These are phyloP conservation scores for Gynostemma pentaphyllum DNA, from an alignment of 306 rosid species.

Conservation along the genomic window DNA sequence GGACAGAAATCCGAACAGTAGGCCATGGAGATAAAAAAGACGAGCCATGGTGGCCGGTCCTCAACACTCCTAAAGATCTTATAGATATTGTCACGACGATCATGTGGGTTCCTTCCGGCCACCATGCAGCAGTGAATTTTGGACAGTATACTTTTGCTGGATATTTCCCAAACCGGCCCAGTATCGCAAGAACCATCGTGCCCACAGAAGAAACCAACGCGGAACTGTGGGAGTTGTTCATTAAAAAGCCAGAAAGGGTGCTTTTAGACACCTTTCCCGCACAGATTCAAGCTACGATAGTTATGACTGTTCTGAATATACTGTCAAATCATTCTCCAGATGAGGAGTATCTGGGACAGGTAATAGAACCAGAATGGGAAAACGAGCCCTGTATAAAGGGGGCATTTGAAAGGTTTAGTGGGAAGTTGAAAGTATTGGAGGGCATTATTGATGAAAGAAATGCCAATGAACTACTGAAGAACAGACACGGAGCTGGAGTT, in stretches of 20 bases:
- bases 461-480: constrained; percentile 28
- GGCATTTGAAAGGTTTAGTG: constrained; percentile 43
- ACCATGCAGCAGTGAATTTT: constrained; percentile 68
- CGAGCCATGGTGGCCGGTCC: constrained; percentile 62
- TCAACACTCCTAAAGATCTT: constrained; percentile 36
- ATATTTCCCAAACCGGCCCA: constrained; percentile 57
- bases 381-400: constrained; percentile 32
- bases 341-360: constrained; percentile 62
- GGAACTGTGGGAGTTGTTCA: constrained; percentile 27
- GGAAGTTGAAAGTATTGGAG: constrained; percentile 31
- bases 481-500: constrained; percentile 68
- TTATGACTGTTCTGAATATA: constrained; percentile 46
- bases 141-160: constrained; percentile 54
- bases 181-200: constrained; percentile 47
- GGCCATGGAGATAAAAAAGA: constrained; percentile 66
- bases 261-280: constrained; percentile 42
- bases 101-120: constrained; percentile 54
- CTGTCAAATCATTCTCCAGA: constrained; percentile 65
- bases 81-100: constrained; percentile 35
- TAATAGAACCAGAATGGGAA: constrained; percentile 51
- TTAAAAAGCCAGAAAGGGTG: constrained; percentile 31
- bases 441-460: constrained; percentile 40
- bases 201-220: constrained; percentile 44
- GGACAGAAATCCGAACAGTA: constrained; percentile 45
- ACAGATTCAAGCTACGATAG: constrained; percentile 40